Conservation (phyloP, 2,329 filamentous ascomycete genomes). For the Fusarium sulawesiense region DNA sequence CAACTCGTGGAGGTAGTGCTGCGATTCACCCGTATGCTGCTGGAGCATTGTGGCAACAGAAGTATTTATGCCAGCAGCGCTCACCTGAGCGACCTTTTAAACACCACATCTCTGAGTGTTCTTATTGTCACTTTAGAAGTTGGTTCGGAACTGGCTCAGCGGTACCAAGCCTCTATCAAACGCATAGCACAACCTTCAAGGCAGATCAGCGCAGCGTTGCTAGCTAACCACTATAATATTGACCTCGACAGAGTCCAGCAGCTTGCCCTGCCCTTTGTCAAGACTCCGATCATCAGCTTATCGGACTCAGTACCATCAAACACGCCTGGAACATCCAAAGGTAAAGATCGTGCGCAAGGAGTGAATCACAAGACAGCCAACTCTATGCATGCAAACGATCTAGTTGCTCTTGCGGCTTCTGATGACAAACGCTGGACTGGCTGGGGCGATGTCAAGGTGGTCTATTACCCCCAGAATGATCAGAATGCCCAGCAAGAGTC, state of each 20-base stretch:
- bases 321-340: slow-evolving; percentile 71
- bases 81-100: slow-evolving; percentile 87
- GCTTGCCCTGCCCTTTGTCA: slow-evolving; percentile 84
- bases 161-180: slow-evolving; percentile 91
- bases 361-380: slow-evolving; percentile 60
- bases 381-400: slow-evolving; percentile 82
- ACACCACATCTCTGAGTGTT: slow-evolving; percentile 84
- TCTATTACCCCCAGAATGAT: slow-evolving; percentile 74
- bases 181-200: slow-evolving; percentile 73
- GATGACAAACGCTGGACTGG: slow-evolving; percentile 73
- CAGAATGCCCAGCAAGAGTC: slow-evolving; percentile 44
- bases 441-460: slow-evolving; percentile 83
- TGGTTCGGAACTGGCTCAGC: slow-evolving; percentile 86
- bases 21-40: slow-evolving; percentile 84
- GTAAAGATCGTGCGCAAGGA: slow-evolving; percentile 74
- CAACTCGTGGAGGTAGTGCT: slow-evolving; percentile 83
- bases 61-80: slow-evolving; percentile 96
- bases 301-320: slow-evolving; percentile 64
- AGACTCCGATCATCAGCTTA: slow-evolving; percentile 68
- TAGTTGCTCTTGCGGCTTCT: slow-evolving; percentile 78
- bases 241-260: slow-evolving; percentile 85
- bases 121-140: slow-evolving; percentile 83
- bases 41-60: slow-evolving; percentile 96
- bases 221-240: slow-evolving; percentile 87
- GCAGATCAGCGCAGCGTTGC: slow-evolving; percentile 76